Conservation (phyloP, 1,284 basidiomycete genomes). For the Cryptococcus sp. region DNA sequence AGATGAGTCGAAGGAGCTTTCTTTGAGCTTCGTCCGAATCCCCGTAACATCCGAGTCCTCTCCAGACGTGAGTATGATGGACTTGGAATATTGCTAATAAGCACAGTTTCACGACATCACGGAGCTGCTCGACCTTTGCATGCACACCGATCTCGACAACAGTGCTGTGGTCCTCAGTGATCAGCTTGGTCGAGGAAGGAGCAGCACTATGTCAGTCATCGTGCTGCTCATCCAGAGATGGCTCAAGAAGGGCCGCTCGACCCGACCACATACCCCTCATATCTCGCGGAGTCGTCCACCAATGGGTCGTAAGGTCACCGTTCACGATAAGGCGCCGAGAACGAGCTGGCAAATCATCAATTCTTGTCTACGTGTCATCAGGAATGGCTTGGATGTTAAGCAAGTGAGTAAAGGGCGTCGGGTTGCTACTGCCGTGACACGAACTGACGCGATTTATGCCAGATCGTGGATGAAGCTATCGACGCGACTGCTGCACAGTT, state of each 20-base stretch:
- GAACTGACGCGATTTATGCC: conserved; percentile 13
- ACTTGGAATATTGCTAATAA: conserved; percentile 1
- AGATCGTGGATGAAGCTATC: conserved; percentile 85
- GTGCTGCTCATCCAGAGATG: conserved; percentile 84
- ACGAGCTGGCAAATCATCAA: conserved; percentile 67
- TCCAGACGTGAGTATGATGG: conserved; percentile 46
- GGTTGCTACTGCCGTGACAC: conserved; percentile 15
- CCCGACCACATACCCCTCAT: conserved; percentile 11
- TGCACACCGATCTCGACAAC: conserved; percentile 68
- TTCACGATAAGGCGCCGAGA: conserved; percentile 17
- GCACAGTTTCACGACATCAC: conserved; percentile 61
- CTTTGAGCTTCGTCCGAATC: conserved; percentile 75
- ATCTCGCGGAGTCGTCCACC: conserved; percentile 16
- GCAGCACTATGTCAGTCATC: conserved; percentile 85
- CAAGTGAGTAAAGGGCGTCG: conserved; percentile 40
- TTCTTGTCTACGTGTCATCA: conserved; percentile 81
- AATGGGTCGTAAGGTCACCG: conserved; percentile 11
- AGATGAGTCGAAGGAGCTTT: conserved; percentile 55
- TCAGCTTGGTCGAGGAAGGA: conserved; percentile 92
- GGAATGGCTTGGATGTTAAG: conserved; percentile 86
- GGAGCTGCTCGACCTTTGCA: conserved; percentile 75
- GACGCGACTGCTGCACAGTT: conserved; percentile 82
- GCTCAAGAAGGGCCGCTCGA: conserved; percentile 60
- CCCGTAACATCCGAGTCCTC: conserved; percentile 77
- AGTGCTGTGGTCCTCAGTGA: conserved; percentile 93